Evolutionary conservation across 2,329 filamentous ascomycete species (phyloP), one percentile per base, ranked within the genome.

Genomic region (Plenodomus lindquistii): DNA sequence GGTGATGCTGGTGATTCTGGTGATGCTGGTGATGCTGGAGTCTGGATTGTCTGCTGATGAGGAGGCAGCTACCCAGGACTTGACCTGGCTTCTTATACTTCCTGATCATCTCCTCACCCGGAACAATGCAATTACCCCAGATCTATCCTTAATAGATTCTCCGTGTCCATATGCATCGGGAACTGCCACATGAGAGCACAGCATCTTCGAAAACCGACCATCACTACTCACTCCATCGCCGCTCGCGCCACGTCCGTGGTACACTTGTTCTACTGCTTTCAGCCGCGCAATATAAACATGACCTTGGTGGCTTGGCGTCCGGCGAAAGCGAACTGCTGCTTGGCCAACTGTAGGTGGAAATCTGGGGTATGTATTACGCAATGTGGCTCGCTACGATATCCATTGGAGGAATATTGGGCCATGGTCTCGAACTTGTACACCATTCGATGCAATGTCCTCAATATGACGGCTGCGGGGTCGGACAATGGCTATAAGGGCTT

Each of bases 351-450:
- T 31, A 4, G 27, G 27, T 22, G 10, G 19, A 29, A 20, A 19
- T 31, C 39, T 34, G 24, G 24, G 17, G 24, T 34, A 34, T 15
- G 17, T 20, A 24, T 13, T 16, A 34, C 39, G 20, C 20, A 15
- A 31, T 31, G 24, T 15, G 39, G 16, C 22, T 34, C 15, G 27
- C 15, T 15, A 11, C 17, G 24, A 31, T 20, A 27, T 29, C 20
- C 39, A 41, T 41, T 41, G 39, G 39, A 41, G 39, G 39, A 41
- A 41, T 4, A 41, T 41, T 41, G 39, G 13, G n/a, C 4, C 2
- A 19, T 11, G 15, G 39, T 41, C 21, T 41, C 39, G 34, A 18
- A 11, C 29, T 27, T 20, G 39, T 31, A 20, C 39, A 34, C 24
- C 8, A 34, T 29, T n/a, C 24, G 27, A 31, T 31, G 27, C 27